Conservation (phyloP, 805 yeast genomes). For the Kregervanrija delftensis region DNA sequence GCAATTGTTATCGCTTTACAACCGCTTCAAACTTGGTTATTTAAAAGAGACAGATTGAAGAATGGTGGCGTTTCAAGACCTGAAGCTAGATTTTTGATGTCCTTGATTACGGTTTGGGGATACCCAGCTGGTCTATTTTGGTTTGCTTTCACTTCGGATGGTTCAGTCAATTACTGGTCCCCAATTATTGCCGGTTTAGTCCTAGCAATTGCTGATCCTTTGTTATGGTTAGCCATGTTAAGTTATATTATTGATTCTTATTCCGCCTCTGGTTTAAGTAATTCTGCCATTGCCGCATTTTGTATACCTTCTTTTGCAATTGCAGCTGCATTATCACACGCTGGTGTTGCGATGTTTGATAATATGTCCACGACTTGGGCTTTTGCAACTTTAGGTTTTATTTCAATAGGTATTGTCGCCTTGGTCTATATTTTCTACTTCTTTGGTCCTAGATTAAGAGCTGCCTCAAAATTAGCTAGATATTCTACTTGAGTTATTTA, state of each 20-base stretch:
- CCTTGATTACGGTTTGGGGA: constrained; percentile 30
- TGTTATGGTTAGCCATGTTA: constrained; percentile 31
- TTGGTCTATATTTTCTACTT: constrained; percentile 29
- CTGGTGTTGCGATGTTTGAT: constrained; percentile 33
- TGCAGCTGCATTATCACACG: constrained; percentile 30
- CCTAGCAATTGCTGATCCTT: constrained; percentile 28
- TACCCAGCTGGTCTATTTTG: constrained; percentile 30
- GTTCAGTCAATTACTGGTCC: constrained; percentile 28
- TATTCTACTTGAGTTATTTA: constrained; percentile 4
- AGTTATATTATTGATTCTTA: constrained; percentile 29
- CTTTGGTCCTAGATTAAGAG: constrained; percentile 27
- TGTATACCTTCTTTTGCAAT: constrained; percentile 31
- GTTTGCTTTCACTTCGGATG: constrained; percentile 30
- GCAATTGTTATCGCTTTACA: constrained; percentile 21
- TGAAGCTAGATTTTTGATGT: constrained; percentile 28
- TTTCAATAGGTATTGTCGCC: constrained; percentile 26
- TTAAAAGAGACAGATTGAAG: constrained; percentile 23
- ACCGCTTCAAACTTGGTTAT: constrained; percentile 28
- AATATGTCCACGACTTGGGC: constrained; percentile 31
- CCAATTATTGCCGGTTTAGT: constrained; percentile 29
- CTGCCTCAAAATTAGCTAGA: constrained; percentile 25
- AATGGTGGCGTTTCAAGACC: constrained; percentile 29
- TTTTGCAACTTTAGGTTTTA: constrained; percentile 28
- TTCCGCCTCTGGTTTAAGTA: constrained; percentile 26
- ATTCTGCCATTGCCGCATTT: constrained; percentile 31